A percentile compares a stretch with the other conserved stretches of the same genome.
phyloP scores from a whole-genome alignment of 176 grass and related monocot genomes.

The Coix lacrymajobi region DNA sequence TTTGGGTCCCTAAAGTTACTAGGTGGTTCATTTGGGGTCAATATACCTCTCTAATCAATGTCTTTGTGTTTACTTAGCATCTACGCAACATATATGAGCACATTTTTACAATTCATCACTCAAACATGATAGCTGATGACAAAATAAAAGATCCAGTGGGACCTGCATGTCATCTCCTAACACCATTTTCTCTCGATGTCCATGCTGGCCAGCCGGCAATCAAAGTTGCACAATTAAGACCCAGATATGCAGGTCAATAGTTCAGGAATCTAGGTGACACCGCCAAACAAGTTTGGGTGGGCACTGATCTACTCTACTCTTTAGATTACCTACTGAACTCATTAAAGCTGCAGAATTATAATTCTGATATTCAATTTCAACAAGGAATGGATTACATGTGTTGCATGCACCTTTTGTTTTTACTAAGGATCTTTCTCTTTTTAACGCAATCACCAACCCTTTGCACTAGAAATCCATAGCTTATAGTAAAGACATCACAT shows the following conservation, averaged over 20 bases:
- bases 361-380: not conserved
- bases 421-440: not conserved
- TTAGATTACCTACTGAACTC: not conserved
- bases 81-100: not conserved
- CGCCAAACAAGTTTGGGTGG: not conserved
- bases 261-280: not conserved
- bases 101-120: not conserved
- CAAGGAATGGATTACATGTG: not conserved
- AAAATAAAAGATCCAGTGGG: not conserved
- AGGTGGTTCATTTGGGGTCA: not conserved
- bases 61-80: not conserved
- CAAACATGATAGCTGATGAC: not conserved
- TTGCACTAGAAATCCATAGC: not conserved
- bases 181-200: not conserved
- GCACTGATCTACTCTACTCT: not conserved
- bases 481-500: not conserved
- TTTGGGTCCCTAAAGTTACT: not conserved
- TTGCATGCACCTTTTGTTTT: not conserved
- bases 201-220: not conserved
- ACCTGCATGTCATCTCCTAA: not conserved
- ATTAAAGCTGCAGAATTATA: not conserved
- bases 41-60: not conserved
- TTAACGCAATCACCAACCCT: not conserved
- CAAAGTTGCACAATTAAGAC: not conserved
- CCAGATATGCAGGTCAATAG: not conserved